A percentile compares a stretch with the other conserved stretches of the same genome.
Evolutionary conservation across 169 alveolate species (phyloP).

Genomic region (Plasmodium reichenowi): DNA sequence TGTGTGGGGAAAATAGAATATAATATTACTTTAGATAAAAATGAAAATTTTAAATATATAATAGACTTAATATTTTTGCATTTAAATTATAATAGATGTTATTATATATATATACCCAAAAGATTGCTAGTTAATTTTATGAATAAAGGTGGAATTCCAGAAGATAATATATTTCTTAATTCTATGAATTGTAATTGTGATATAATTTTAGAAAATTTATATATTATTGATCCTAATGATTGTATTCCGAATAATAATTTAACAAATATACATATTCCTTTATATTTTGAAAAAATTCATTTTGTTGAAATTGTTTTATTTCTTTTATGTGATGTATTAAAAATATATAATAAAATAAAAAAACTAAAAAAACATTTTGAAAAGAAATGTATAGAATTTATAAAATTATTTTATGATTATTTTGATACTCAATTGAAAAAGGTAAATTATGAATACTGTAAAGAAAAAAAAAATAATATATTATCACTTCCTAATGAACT

Average conservation of each 20-base stretch:
- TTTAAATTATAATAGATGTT: slow-evolving; percentile 62
- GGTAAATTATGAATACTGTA: slow-evolving; percentile 24
- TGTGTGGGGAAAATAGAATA: slow-evolving; percentile 14
- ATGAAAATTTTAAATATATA: slow-evolving; percentile 54
- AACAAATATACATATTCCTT: slow-evolving; percentile 13
- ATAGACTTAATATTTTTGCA: slow-evolving; percentile 65
- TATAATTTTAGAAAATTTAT: slow-evolving; percentile 52
- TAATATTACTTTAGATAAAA: slow-evolving; percentile 49
- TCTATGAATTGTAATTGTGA: slow-evolving; percentile 47
- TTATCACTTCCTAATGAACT: slow-evolving; percentile 24
- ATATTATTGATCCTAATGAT: slow-evolving; percentile 28
- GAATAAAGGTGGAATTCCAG: background rate
- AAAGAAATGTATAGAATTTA: slow-evolving; percentile 55
- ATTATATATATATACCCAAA: slow-evolving; percentile 53
- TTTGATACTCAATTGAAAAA: slow-evolving; percentile 22
- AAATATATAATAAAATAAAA: slow-evolving; percentile 54
- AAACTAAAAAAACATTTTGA: slow-evolving; percentile 54
- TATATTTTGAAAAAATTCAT: slow-evolving; percentile 54
- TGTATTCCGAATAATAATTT: background rate
- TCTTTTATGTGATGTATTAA: slow-evolving; percentile 42
- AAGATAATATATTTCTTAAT: slow-evolving; percentile 35
- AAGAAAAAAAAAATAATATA: slow-evolving; percentile 28
- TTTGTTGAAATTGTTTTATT: slow-evolving; percentile 49
- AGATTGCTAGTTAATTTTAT: slow-evolving; percentile 10
- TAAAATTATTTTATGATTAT: slow-evolving; percentile 32